Base-by-base conservation (phyloP, 1,139 yeast species). In the Debaryomyces udenii region DNA sequence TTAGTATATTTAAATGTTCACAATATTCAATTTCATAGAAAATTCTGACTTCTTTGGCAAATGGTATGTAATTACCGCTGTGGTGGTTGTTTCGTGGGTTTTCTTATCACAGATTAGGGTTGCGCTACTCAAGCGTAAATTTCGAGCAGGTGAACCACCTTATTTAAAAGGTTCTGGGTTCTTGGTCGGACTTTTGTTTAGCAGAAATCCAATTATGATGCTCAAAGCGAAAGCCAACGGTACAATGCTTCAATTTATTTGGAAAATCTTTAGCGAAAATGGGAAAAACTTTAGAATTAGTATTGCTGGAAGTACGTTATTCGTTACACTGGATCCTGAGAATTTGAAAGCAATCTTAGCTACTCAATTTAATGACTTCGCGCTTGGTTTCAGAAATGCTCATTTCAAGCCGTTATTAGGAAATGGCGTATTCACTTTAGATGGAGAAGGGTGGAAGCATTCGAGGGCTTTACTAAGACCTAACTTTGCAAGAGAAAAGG, bases 381-480 rank as follows among this genome's bases (percentile, higher is more conserved):
- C 69, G 11, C 66, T 79, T 31, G 84, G 83, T 3, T 53, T 58
- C 9, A 72, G 84, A 49, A 72, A 74, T 53, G 53, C 52, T 3
- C 66, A 61, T 33, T 66, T 78, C 52, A 44, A 47, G 35, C 76
- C 78, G 5, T 56, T 76, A 17, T 61, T 78, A 37, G 84, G 84
- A 6, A 75, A 76, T 43, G 83, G 84, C 2, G 78, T 79, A 43
- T 79, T 79, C 60, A 77, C 82, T 2, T 63, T 76, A 27, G 79
- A 76, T 43, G 80, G 79, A 9, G 68, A 61, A 28, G 80, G 76
- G 3, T 79, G 84, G 84, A 74, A 76, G 50, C 80, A 78, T 53
- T 70, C 81, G 16, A 62, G 84, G 37, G 74, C 80, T 2, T 62
- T 79, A 75, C 67, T 79, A 49, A 66, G 83, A 43, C 84, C 84